Evolutionary conservation across 441 rosid genomes (phyloP), one percentile per base, ranked within the genome.

Genomic region (Corymbia citriodora): DNA sequence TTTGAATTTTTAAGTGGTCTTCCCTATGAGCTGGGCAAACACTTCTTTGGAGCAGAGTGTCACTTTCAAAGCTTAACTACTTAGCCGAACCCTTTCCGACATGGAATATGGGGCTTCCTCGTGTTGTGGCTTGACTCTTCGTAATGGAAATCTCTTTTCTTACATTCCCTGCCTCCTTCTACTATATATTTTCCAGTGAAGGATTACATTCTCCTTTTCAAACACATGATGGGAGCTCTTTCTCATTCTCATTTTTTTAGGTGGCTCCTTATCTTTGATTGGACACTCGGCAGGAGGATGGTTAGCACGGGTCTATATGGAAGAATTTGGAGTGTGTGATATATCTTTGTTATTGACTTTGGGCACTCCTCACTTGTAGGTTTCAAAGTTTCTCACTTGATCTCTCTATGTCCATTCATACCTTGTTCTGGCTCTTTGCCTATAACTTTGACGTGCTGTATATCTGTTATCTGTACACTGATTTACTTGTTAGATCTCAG

Each of bases 211-310:
- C 12, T 57, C 53, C 52, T 12, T 45, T 49, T 45, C 53, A 23
- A 45, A 45, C 29, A 79, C 3, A 79, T 79, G 52, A 79, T 79
- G 27, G 52, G 85, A 79, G 74, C 54, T 53, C 88, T 3, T 65
- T 53, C 68, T 55, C 55, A 88, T 88, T 92, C 61, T 88, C 87
- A 40, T 89, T 90, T 50, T 89, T 90, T 50, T 89, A 96, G 99
- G 97, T 81, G 94, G 94, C 92, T 91, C 90, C 88, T 88, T 96
- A 88, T 96, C 98, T 85, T 90, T 97, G 94, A 96, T 98, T 87
- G 99, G 99, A 45, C 99, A 98, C 93, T 97, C 99, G 33, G 99
- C 98, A 13, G 99, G 99, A 92, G 99, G 99, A 90, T 97, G 99
- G 99, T 98, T 98, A 87, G 99, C 99, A 31, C 95, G 99, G 40